Conservation (phyloP, 805 yeast species). For the Debaryomyces hansenii region DNA sequence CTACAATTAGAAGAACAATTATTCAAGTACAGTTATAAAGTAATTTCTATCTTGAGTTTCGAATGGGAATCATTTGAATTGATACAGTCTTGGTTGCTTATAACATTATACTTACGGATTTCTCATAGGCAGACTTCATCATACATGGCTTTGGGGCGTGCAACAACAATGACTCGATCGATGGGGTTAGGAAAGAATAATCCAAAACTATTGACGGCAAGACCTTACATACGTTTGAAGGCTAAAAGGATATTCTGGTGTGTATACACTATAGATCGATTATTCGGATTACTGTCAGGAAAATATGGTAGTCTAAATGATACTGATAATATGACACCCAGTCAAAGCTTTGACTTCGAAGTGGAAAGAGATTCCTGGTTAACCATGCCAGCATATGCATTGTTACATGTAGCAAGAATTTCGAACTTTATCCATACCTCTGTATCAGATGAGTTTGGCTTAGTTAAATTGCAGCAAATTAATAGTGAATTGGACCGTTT, state of each 20-base stretch:
- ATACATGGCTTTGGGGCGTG: slow-evolving; percentile 32
- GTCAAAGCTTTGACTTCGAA: slow-evolving; percentile 33
- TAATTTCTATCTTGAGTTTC: slow-evolving; percentile 31
- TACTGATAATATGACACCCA: slow-evolving; percentile 33
- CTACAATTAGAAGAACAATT: slow-evolving; percentile 32
- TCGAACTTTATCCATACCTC: slow-evolving; percentile 36
- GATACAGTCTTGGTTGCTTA: slow-evolving; percentile 41
- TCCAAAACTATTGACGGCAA: slow-evolving; percentile 18
- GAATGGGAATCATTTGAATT: slow-evolving; percentile 46
- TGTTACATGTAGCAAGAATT: slow-evolving; percentile 44
- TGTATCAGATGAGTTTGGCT: slow-evolving; percentile 22
- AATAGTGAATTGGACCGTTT: slow-evolving; percentile 29
- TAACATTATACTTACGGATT: slow-evolving; percentile 34
- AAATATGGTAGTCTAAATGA: slow-evolving; percentile 37
- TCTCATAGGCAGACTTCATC: slow-evolving; percentile 40
- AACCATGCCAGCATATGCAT: slow-evolving; percentile 45
- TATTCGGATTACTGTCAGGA: slow-evolving; percentile 55
- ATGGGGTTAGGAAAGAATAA: slow-evolving; percentile 35
- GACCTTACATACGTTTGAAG: slow-evolving; percentile 45
- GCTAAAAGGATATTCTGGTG: slow-evolving; percentile 56
- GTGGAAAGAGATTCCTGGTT: slow-evolving; percentile 48
- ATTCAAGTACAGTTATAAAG: slow-evolving; percentile 33
- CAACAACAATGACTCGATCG: slow-evolving; percentile 34
- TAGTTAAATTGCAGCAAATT: slow-evolving; percentile 29
- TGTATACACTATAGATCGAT: slow-evolving; percentile 53